These are phyloP conservation scores for Barnettozyma pratensis DNA, from an alignment of 805 yeast species.

Conservation along the genomic window DNA sequence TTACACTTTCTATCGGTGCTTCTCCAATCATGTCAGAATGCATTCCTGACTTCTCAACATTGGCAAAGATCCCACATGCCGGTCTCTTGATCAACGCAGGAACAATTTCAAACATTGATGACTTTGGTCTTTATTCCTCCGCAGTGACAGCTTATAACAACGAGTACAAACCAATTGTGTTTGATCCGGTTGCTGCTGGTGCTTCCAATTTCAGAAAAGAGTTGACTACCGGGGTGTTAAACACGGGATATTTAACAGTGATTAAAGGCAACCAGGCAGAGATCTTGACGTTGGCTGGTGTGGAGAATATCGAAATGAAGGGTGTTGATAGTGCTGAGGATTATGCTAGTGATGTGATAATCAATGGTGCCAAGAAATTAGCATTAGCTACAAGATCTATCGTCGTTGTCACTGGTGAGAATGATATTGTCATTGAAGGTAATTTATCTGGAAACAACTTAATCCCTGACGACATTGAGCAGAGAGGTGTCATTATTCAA, in stretches of 20 bases:
- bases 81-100: constrained; percentile 73
- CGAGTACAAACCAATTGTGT: constrained; percentile 55
- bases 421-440: constrained; percentile 49
- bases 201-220: constrained; percentile 58
- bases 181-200: constrained; percentile 94
- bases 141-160: constrained; percentile 60
- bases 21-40: constrained; percentile 88
- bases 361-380: constrained; percentile 41
- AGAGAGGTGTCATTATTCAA: constrained; percentile 29
- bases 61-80: constrained; percentile 49
- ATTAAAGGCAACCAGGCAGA: constrained; percentile 90
- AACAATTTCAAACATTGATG: constrained; percentile 37
- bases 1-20: constrained; percentile 76
- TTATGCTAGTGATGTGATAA: constrained; percentile 19
- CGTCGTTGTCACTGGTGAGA: constrained; percentile 68
- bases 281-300: constrained; percentile 54
- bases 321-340: constrained; percentile 59
- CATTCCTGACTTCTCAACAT: constrained; percentile 58
- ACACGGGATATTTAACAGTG: constrained; percentile 54
- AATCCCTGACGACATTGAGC: constrained; percentile 18
- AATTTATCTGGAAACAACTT: constrained; percentile 22
- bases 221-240: constrained; percentile 44
- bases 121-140: constrained; percentile 25
- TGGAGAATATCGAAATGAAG: constrained; percentile 42
- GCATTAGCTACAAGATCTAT: constrained; percentile 49